Percentiles rank a stretch among this genome's conserved stretches.
Evolutionary conservation across 768 basidiomycete species (phyloP).

Genomic region (Lactarius tabidus): DNA sequence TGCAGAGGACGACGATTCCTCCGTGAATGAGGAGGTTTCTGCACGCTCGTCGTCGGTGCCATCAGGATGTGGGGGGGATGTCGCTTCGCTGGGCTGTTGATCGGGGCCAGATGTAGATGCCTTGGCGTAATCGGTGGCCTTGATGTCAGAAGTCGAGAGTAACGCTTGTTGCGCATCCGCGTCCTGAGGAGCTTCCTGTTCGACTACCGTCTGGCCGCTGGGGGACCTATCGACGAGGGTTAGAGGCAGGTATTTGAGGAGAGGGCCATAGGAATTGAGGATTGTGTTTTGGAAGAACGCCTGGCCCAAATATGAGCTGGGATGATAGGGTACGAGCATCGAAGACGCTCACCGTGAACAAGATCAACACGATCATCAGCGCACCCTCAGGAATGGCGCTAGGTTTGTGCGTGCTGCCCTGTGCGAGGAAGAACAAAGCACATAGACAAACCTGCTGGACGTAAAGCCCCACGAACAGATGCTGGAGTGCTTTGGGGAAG

Average conservation of each 20-base stretch:
- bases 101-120: background rate
- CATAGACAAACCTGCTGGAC: constrained; percentile 82
- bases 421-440: constrained; percentile 87
- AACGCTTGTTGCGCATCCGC: background rate
- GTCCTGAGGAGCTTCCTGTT: background rate
- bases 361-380: constrained; percentile 81
- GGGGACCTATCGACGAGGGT: constrained; percentile 70
- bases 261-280: constrained; percentile 74
- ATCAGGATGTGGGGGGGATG: background rate
- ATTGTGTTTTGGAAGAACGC: constrained; percentile 70
- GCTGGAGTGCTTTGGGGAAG: constrained; percentile 92
- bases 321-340: background rate
- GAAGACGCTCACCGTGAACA: constrained; percentile 64
- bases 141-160: background rate
- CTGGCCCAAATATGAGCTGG: constrained; percentile 34
- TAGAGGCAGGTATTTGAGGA: constrained; percentile 70
- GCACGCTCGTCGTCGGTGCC: background rate
- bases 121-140: constrained; percentile 11
- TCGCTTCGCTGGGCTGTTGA: background rate
- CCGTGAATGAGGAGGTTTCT: constrained; percentile 13
- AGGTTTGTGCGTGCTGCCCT: constrained; percentile 46
- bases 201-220: constrained; percentile 19
- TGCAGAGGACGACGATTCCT: constrained; percentile 6
- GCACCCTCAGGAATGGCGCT: constrained; percentile 70
- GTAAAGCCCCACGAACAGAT: constrained; percentile 92